Percentiles rank a stretch among this genome's conserved stretches.
These are phyloP conservation scores for Apiospora pterosperma DNA, from an alignment of 2,329 filamentous ascomycete species.

Conservation along the genomic window DNA sequence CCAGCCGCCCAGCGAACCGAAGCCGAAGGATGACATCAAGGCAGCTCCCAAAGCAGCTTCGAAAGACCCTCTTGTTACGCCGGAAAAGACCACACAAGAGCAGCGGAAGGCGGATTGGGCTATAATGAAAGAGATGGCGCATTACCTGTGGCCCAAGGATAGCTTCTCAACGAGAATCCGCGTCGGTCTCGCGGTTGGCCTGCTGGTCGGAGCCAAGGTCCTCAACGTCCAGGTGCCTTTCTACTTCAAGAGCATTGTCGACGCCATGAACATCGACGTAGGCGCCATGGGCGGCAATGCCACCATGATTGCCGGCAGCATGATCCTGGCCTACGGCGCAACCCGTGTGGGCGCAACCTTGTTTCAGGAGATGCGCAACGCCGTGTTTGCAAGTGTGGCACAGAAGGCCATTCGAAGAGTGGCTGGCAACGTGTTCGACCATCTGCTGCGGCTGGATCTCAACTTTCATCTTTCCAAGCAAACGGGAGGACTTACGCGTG, in stretches of 20 bases:
- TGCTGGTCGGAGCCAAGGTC: conserved; percentile 88
- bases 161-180: conserved; percentile 78
- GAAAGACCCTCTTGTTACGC: conserved; percentile 57
- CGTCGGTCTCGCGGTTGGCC: conserved; percentile 76
- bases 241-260: conserved; percentile 98
- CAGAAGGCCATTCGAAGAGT: conserved; percentile 94
- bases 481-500: conserved; percentile 88
- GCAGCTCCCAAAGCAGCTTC: conserved; percentile 1
- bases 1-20: conserved; percentile 2
- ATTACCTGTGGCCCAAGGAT: conserved; percentile 94
- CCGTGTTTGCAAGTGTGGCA: conserved; percentile 92
- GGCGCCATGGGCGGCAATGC: conserved; percentile 83
- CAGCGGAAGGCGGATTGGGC: conserved; percentile 98
- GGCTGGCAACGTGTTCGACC: conserved; percentile 87
- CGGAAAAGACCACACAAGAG: conserved; percentile 72
- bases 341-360: conserved; percentile 85
- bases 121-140: conserved; percentile 96
- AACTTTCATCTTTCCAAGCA: conserved; percentile 93
- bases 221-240: conserved; percentile 98
- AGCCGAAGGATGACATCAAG: background rate
- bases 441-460: conserved; percentile 82
- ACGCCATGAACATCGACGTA: conserved; percentile 96
- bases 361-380: conserved; percentile 92
- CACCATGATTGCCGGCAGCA: conserved; percentile 81
- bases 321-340: conserved; percentile 89